These are phyloP conservation scores for Umbelopsis sp. DNA, from an alignment of 371 early-diverging fungal genomes.

Conservation along the genomic window DNA sequence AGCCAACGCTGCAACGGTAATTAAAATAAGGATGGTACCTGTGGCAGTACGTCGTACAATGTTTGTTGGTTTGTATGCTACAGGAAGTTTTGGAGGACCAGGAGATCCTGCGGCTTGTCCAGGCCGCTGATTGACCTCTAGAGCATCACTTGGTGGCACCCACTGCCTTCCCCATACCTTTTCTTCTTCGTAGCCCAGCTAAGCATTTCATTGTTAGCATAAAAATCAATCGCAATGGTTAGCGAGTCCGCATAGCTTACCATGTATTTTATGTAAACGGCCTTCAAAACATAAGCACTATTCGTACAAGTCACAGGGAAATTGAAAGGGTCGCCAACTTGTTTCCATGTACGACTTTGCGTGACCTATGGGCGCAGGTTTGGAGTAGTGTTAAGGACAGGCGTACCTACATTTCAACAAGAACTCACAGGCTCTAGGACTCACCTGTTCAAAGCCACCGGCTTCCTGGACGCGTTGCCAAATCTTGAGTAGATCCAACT, in stretches of 20 bases:
- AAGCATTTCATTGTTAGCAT: background rate
- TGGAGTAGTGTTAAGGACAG: background rate
- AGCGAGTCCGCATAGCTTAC: conserved; percentile 25
- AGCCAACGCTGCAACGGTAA: background rate
- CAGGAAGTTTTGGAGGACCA: conserved; percentile 19
- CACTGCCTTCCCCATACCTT: conserved; percentile 48
- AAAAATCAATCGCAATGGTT: background rate
- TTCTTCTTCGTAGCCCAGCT: conserved; percentile 58
- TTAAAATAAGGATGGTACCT: conserved; percentile 12
- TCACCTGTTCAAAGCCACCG: conserved; percentile 80
- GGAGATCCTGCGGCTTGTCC: conserved; percentile 23
- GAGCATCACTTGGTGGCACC: conserved; percentile 45
- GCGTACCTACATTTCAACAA: background rate
- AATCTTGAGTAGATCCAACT: conserved; percentile 73
- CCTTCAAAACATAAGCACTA: conserved; percentile 80
- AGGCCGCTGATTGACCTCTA: conserved; percentile 28
- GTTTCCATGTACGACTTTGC: conserved; percentile 78
- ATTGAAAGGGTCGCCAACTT: conserved; percentile 75
- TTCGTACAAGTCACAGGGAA: conserved; percentile 87
- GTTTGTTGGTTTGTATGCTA: conserved; percentile 25
- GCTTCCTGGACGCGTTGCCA: conserved; percentile 72
- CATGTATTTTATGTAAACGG: conserved; percentile 73
- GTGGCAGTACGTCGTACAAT: conserved; percentile 40
- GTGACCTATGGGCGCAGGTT: conserved; percentile 59
- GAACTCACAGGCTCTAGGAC: background rate